Conservation (phyloP, 257 asterid species). For the Linderniella brevidens region DNA sequence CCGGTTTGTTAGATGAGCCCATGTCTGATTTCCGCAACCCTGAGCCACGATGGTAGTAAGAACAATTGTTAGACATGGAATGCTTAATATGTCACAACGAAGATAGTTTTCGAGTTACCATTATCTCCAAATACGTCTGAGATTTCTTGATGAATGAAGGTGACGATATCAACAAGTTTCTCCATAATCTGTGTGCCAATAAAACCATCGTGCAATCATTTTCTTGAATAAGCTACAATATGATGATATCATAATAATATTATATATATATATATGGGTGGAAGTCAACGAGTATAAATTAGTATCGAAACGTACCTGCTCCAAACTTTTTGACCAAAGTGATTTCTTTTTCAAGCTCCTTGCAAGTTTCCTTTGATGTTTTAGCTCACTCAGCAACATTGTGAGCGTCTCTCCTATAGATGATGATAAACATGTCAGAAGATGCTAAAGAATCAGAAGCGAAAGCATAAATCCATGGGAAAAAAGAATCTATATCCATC, state of each 20-base stretch:
- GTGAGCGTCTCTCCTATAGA: constrained; percentile 65
- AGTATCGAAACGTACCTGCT: constrained; percentile 42
- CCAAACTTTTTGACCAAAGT: constrained; percentile 90
- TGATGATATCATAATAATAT: no score
- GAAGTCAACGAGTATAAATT: no score
- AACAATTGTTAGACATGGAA: no score
- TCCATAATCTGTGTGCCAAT: constrained; percentile 54
- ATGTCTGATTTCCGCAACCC: constrained; percentile 34
- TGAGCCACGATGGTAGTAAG: constrained; percentile 13
- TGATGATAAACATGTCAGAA: constrained; percentile 9
- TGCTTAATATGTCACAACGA: no score
- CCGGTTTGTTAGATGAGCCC: constrained; percentile 36
- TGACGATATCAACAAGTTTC: constrained; percentile 88
- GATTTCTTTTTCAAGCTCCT: constrained; percentile 89
- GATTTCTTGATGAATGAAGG: constrained; percentile 77
- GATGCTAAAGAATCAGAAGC: not conserved
- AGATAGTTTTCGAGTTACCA: no score
- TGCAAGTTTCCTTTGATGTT: constrained; percentile 81
- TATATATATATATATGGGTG: no score
- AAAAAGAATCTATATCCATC: no score
- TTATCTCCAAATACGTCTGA: constrained; percentile 59
- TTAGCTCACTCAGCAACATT: constrained; percentile 74
- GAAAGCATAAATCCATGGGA: constrained; percentile 2
- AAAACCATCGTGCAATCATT: not conserved
- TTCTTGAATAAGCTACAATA: no score